Evolutionary conservation across 106 monocot genomes (phyloP).

Genomic region (Allium cepa): DNA sequence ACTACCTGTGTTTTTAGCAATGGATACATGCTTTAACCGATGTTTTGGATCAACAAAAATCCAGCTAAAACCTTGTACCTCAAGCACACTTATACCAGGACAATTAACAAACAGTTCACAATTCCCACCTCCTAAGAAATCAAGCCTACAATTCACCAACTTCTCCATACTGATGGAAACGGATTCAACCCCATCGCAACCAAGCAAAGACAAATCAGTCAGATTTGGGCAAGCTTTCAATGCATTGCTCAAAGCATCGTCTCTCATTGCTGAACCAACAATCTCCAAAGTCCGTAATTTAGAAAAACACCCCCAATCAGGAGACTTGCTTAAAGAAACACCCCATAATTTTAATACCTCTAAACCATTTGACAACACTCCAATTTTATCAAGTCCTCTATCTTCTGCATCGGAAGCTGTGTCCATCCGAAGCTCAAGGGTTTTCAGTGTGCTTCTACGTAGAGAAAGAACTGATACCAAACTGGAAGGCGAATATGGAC

Average conservation of each 20-base stretch:
- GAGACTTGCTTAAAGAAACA: constrained; percentile 39
- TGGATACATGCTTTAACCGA: constrained; percentile 38
- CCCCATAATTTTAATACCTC: constrained; percentile 90
- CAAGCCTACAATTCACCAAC: constrained; percentile 77
- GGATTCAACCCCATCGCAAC: constrained; percentile 60
- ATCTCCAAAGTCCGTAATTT: constrained; percentile 53
- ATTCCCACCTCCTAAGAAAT: constrained; percentile 51
- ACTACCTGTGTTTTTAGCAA: constrained; percentile 66
- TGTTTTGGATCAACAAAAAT: constrained; percentile 39
- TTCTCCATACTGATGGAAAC: constrained; percentile 36
- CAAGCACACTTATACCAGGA: constrained; percentile 17
- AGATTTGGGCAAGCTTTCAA: constrained; percentile 66
- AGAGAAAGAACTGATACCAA: constrained; percentile 50
- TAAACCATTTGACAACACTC: constrained; percentile 20
- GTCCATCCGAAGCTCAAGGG: constrained; percentile 86
- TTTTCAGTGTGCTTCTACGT: constrained; percentile 30
- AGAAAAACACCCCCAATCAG: constrained; percentile 44
- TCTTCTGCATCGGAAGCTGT: constrained; percentile 7
- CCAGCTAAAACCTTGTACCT: constrained; percentile 76
- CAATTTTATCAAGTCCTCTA: constrained; percentile 45
- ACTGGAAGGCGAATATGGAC: constrained; percentile 52
- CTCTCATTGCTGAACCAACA: constrained; percentile 52
- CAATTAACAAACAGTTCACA: constrained; percentile 36
- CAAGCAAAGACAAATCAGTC: constrained; percentile 65
- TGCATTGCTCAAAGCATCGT: constrained; percentile 32